These are phyloP conservation scores for Diplodia seriata DNA, from an alignment of 2,329 filamentous ascomycete species.

Conservation along the genomic window DNA sequence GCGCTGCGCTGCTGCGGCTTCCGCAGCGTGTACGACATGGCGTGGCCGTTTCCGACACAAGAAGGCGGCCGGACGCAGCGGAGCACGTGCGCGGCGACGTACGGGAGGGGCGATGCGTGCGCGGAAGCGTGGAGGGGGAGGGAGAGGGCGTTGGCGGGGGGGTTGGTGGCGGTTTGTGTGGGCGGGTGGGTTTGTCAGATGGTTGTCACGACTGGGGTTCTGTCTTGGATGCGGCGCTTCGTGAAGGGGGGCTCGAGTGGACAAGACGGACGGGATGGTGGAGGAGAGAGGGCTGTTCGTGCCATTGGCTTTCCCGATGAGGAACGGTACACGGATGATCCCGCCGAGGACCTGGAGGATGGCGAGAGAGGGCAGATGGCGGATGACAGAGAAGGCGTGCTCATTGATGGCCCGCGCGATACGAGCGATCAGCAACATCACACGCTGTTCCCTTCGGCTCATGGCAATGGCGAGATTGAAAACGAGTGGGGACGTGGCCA, in stretches of 20 bases:
- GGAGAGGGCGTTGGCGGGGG: constrained; percentile 57
- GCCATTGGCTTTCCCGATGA: constrained; percentile 1
- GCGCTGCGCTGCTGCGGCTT: constrained; percentile 69
- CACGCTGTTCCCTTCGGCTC: neutral
- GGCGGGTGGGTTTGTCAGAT: constrained; percentile 61
- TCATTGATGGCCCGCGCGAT: neutral
- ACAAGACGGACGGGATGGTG: neutral
- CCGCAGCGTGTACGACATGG: constrained; percentile 60
- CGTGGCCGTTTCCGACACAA: constrained; percentile 61
- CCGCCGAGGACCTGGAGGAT: neutral
- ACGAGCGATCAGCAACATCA: neutral
- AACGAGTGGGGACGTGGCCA: neutral
- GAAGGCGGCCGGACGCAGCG: constrained; percentile 33
- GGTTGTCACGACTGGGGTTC: neutral
- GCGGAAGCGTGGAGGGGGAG: constrained; percentile 58
- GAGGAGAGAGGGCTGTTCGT: neutral
- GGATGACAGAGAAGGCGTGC: neutral
- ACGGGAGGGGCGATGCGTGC: constrained; percentile 56
- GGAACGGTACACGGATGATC: constrained; percentile 5
- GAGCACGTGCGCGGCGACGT: constrained; percentile 53
- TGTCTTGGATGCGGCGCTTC: constrained; percentile 3
- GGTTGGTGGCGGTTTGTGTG: constrained; percentile 61
- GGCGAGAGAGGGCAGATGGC: neutral
- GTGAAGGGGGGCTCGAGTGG: neutral
- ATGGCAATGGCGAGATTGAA: neutral